Conservation (phyloP, 2,329 filamentous ascomycete genomes). For the Calonectria pteridis region DNA sequence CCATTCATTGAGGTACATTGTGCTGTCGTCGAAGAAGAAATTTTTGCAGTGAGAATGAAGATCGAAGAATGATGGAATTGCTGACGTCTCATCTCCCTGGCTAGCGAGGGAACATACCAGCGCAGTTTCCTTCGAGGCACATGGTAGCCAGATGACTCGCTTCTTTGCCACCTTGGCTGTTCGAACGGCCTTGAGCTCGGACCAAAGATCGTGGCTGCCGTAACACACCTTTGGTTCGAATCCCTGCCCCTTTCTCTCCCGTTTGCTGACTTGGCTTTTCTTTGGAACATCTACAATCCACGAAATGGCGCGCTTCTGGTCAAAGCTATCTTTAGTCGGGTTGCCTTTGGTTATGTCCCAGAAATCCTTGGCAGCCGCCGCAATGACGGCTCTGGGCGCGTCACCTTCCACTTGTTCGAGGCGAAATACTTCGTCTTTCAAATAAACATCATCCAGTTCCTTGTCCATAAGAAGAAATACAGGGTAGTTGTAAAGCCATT, state of each 20-base stretch:
- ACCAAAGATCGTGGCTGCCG: background rate
- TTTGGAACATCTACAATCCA: background rate
- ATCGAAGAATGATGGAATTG: background rate
- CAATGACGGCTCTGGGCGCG: background rate
- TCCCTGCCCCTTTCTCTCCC: too few relatives aligned
- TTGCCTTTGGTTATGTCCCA: fast-evolving
- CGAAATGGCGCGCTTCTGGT: background rate
- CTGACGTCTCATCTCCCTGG: background rate
- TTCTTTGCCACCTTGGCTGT: background rate
- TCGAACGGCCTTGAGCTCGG: background rate
- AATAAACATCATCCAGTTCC: too few relatives aligned
- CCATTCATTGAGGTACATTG: background rate
- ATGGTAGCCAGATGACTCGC: background rate
- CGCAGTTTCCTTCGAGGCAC: background rate
- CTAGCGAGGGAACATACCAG: background rate
- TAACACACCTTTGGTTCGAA: fast-evolving
- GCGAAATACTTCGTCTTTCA: background rate
- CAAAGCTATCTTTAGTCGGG: background rate
- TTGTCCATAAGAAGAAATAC: background rate
- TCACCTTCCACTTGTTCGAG: background rate
- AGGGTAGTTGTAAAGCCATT: background rate
- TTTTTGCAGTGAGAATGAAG: background rate
- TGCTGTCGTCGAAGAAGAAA: background rate
- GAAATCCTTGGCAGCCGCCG: background rate
- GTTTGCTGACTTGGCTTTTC: background rate